Base-by-base conservation (phyloP, 2,329 filamentous ascomycete genomes). In the Scytalidium sp. region DNA sequence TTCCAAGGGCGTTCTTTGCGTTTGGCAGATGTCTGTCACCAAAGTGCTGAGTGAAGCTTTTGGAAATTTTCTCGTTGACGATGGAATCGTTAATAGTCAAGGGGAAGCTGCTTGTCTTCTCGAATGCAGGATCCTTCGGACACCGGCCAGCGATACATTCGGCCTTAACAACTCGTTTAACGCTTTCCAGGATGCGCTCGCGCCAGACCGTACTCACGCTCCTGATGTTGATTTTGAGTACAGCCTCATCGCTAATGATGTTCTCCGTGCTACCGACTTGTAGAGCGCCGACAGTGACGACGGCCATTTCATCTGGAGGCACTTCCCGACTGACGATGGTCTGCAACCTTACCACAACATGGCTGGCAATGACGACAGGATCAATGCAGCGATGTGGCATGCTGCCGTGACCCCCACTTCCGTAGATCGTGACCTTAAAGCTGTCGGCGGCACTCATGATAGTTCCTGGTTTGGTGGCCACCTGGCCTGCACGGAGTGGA, bases 111-210 rank as follows among this genome's bases (percentile, higher is more conserved):
- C 19, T 23, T 0, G 42, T 32, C 15, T 21, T 22, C 9, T 46
- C 50, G 22, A 52, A 36, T 22, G 19, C 20, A 19, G 50, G 40
- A 4, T 19, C 13, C 15, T 52, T 43, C 22, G 13, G 20, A 19
- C 11, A 5, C 9, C 41, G 13, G 8, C 13, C 5, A 6, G 48
- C 48, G 8, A 47, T 17, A 29, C 44, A 40, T 32, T 51, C 49
- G 11, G 29, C 49, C 20, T 49, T 20, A 23, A 47, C 25, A 27
- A 50, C 7, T 5, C 48, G 42, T 22, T 50, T 47, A 23, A 47
- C 19, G 10, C 15, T 27, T 19, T 19, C 17, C 13, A 50, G 10
- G 15, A 46, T 19, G 10, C 19, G n/a, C 7, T 51, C 15, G 29
- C 45, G 45, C 10, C 21, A n/a, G 8, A 25, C 36, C 15, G 32